Base-by-base conservation (phyloP, 2,329 filamentous ascomycete genomes). In the Cladophialophora bantiana region DNA sequence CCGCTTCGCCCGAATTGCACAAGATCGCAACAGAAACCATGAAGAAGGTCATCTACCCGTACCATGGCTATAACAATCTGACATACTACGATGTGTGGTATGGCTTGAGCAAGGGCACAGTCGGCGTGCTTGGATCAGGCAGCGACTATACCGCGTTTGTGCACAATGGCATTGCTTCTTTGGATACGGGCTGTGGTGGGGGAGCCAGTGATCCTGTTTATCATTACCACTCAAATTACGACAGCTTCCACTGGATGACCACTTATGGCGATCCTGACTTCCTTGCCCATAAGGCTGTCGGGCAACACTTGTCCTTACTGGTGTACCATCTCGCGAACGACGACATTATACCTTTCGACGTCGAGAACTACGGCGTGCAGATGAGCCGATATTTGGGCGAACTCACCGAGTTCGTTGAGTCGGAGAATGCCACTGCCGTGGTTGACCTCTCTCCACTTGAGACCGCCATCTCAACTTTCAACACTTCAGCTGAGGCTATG, bases 241-340 rank as follows among this genome's bases (percentile, higher is more conserved):
- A 84, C 68, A 75, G 77, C 36, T 84, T 83, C 67, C 78, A 82
- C 65, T 86, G 84, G 84, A 85, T 86, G 83, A 70, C 74, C 0
- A 81, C 76, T 0, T 85, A 80, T 64, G 84, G 82, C 4, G 84
- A 86, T 70, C 82, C 82, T 0, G 83, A 80, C 2, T 85, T 84
- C 72, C 73, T 77, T 54, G 78, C 80, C 1, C 84, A 86, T 70
- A 78, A 79, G 7, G 82, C 80, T 2, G 83, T 86, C 70, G 83
- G 82, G 5, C 81, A 84, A 64, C 82, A 79, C 64, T 71, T 82
- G 2, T 74, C 79, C 0, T 74, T 83, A 7, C 73, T 83, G 5
- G 73, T 78, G 3, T 82, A 81, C 68, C 79, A 81, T 67, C 72
- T 82, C 40, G 73, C 78, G 10, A 77, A 68, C 35, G 79, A 81